Evolutionary conservation across 164 flowering plant genomes (phyloP).

Genomic region (Euptelea pleiosperma): DNA sequence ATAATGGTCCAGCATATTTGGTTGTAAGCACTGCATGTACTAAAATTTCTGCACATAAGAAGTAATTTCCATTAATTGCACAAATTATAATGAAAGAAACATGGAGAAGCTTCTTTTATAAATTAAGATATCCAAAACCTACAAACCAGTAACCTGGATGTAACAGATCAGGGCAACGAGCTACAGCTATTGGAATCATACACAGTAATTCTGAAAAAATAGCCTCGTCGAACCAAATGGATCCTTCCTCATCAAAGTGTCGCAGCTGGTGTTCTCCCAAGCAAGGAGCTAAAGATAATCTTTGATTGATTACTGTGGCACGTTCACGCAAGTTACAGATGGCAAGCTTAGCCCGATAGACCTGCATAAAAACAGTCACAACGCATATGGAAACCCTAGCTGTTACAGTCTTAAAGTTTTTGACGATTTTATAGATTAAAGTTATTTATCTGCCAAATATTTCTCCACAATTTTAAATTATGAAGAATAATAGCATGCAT

Average conservation of each 20-base stretch:
- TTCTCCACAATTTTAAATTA: no score
- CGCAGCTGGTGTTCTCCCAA: neutral
- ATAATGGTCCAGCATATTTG: conserved; percentile 2
- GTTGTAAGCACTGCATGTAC: conserved; percentile 11
- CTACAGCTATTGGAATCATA: conserved; percentile 10
- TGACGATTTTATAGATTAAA: no score
- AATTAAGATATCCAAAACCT: neutral
- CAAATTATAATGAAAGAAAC: neutral
- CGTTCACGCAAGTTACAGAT: conserved; percentile 14
- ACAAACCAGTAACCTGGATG: conserved; percentile 8
- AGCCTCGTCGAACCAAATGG: conserved; percentile 14
- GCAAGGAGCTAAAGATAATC: neutral
- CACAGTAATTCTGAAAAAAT: conserved; percentile 2
- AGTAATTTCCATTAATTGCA: neutral
- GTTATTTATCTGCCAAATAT: no score
- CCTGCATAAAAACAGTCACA: neutral
- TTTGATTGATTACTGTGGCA: conserved; percentile 6
- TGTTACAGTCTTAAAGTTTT: no score
- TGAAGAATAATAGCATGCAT: no score
- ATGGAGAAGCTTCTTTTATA: neutral
- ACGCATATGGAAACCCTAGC: neutral
- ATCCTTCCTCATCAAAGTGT: conserved; percentile 4
- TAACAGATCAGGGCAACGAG: conserved; percentile 15
- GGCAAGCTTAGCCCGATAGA: conserved; percentile 2
- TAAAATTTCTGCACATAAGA: conserved; percentile 11